Evolutionary conservation across 1,139 yeast species (phyloP), one percentile per base, ranked within the genome.

Genomic region (Yamadazyma taylorii): DNA sequence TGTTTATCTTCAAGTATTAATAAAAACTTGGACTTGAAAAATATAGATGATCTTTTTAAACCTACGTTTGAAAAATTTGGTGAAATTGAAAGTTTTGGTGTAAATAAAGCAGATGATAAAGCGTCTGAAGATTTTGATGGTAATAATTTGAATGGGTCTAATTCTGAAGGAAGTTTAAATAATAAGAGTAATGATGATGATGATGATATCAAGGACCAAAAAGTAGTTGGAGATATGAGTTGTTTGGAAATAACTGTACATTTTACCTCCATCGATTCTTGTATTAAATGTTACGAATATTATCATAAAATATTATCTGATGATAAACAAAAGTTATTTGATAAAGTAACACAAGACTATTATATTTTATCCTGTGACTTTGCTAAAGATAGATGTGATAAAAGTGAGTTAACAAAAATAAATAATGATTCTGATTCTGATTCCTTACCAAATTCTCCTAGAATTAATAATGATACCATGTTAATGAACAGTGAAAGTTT

Each of bases 221-320:
- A 21, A 2, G 32, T 14, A 15, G 35, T 32, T 31, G 45, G 38
- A 24, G 35, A 35, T 21, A 19, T 19, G 21, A 8, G 8, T 19
- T 8, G 8, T 19, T 38, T 33, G 14, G 31, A 32, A 38, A 37
- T 12, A 32, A n/a, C 8, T 28, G 33, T 65, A 11, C 75, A 70
- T 47, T 71, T 63, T 40, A 61, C 65, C 12, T 61, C 72, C 2
- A 68, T 71, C 16, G 75, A 69, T 41, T 47, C 70, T 3, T 66
- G 72, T 15, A 66, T 71, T 23, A 63, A 58, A 38, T 49, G 66
- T 25, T 68, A 59, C 40, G 77, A 71, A 46, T 51, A 47, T 41
- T 59, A 56, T 40, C 46, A 49, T 24, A 56, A 58, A 37, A 49
- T 57, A 25, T 53, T 64, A 22, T 59, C 55, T 34, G 39, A 40